These are phyloP conservation scores for Gynochthodes officinalis DNA, from an alignment of 257 asterid genomes.

Conservation along the genomic window DNA sequence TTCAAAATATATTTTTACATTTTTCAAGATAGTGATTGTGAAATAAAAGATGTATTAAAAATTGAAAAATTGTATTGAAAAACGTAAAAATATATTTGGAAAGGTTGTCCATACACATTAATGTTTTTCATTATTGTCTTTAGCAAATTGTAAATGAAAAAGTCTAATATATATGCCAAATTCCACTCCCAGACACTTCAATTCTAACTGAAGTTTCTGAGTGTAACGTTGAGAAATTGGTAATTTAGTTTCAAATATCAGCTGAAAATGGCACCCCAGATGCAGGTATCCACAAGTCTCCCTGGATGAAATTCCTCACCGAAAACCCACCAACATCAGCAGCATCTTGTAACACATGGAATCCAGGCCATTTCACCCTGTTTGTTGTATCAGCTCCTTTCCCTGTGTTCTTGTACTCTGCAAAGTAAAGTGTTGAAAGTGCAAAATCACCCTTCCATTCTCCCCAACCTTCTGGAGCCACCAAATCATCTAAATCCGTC, in stretches of 20 bases:
- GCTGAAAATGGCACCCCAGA: constrained; percentile 61
- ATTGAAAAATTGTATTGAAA: too few relatives aligned
- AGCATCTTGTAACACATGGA: constrained; percentile 39
- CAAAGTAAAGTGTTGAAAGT: constrained; percentile 59
- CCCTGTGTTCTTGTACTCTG: constrained; percentile 60
- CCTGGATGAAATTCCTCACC: constrained; percentile 48
- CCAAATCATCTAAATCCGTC: constrained; percentile 53
- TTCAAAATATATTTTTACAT: too few relatives aligned
- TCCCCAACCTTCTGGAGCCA: constrained; percentile 53
- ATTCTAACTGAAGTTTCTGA: neutral
- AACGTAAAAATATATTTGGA: too few relatives aligned
- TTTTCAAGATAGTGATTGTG: too few relatives aligned
- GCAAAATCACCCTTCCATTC: constrained; percentile 61
- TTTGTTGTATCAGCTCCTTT: constrained; percentile 43
- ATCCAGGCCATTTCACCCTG: constrained; percentile 68
- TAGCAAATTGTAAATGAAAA: neutral
- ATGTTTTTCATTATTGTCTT: neutral
- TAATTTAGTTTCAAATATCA: constrained; percentile 24
- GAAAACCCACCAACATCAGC: constrained; percentile 38
- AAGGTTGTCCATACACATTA: too few relatives aligned
- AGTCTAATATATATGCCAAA: neutral
- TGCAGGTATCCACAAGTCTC: constrained; percentile 61
- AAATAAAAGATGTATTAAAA: too few relatives aligned
- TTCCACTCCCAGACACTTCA: neutral
- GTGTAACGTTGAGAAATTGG: neutral